These are phyloP conservation scores for Zelonia costaricensis DNA, from an alignment of 208 protist species.

Conservation along the genomic window DNA sequence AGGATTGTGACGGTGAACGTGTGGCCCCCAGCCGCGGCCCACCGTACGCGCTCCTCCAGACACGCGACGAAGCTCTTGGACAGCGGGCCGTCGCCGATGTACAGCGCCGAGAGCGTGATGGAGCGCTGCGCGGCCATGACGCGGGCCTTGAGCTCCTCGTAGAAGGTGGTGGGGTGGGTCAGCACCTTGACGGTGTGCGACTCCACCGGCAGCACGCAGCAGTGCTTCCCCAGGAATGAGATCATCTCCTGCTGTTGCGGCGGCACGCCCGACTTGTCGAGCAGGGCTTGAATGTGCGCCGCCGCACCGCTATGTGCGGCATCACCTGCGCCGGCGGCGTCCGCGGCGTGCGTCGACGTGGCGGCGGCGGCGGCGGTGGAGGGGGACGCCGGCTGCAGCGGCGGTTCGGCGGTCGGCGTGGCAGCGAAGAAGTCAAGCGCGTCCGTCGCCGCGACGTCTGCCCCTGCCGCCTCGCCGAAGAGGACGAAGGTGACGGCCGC, in stretches of 20 bases:
- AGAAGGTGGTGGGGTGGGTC: conserved; percentile 60
- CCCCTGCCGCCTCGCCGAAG: conserved; percentile 35
- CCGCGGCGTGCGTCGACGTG: not conserved
- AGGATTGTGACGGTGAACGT: conserved; percentile 60
- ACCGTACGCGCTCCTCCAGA: conserved; percentile 51
- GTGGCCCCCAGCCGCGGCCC: conserved; percentile 14
- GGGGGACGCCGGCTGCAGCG: not conserved
- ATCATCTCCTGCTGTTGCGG: conserved; percentile 49
- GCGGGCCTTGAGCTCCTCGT: conserved; percentile 48
- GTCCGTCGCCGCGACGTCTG: conserved; percentile 7
- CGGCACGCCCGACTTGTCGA: conserved; percentile 11
- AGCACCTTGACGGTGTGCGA: conserved; percentile 53
- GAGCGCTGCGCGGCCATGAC: conserved; percentile 44
- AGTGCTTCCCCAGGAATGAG: conserved; percentile 53
- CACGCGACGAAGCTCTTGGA: conserved; percentile 50
- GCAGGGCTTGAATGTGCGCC: conserved; percentile 13
- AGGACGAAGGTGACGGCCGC: conserved; percentile 30
- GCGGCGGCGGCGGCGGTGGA: not conserved
- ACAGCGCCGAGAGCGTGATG: conserved; percentile 84
- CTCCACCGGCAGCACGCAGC: conserved; percentile 68
- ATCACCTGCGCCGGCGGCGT: not conserved
- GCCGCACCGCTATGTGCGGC: not conserved
- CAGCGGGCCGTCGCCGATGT: conserved; percentile 81
- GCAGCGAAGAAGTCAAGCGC: conserved; percentile 35
- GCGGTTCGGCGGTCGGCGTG: not conserved